Evolutionary conservation across 208 protist species (phyloP), one percentile per base, ranked within the genome.

Genomic region (Crithidia thermophila): DNA sequence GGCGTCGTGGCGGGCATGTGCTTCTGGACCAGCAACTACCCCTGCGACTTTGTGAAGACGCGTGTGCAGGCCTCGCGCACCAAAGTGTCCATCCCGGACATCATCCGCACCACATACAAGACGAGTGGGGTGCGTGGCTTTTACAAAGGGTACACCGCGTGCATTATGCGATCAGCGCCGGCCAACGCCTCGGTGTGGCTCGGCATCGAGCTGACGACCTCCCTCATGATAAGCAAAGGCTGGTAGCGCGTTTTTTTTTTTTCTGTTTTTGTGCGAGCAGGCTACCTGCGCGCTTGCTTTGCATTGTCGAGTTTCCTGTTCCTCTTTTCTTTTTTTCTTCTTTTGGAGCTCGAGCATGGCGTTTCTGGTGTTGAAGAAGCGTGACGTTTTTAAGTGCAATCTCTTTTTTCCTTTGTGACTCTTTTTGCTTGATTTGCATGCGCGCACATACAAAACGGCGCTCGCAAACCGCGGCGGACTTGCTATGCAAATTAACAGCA

Each of bases 181-280:
- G 81, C 87, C 33, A 93, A 93, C 77, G 81, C 81, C n/a, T 84
- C 79, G 36, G 82, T 90, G 67, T 93, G 87, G 87, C 36, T 88
- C 2, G 81, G 81, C 21, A 70, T 93, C 31, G 84, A 87, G 49
- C 72, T 80, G 47, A 84, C 75, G 47, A 85, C 67, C 28, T 31
- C 58, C 4, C 74, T 74, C 18, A 81, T 93, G 75, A 72, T 72
- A 4, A 51, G 59, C 13, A 58, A 78, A 25, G 76, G 81, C 14
- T 82, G 72, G 59, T 93, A 78, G 45, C 5, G 3, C 16, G 1
- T 45, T 49, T 49, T 10, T 37, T 40, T 11, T 27, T 7, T 50
- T 40, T 68, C 7, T 50, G 8, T 34, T 43, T 47, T 14, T 57
- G 40, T 40, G 0, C 20, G 23, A 13, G 27, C 59, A 21, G 49